Evolutionary conservation across 2,329 filamentous ascomycete genomes (phyloP), one percentile per base, ranked within the genome.

Genomic region (Paracoccidioides lutzii): DNA sequence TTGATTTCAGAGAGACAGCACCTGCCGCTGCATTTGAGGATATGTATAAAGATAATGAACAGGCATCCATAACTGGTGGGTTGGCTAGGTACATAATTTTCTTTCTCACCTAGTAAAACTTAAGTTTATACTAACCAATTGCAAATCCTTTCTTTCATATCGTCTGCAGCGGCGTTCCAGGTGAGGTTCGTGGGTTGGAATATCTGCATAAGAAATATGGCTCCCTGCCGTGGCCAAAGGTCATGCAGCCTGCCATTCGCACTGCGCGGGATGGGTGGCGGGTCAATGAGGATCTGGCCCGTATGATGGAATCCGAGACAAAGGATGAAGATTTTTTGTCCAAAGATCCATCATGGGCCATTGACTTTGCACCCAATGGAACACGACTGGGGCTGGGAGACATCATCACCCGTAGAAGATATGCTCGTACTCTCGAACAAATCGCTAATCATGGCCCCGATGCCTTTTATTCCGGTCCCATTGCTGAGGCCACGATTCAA

Each of bases 1-100:
- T 97, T 62, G 91, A 97, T 71, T 97, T 95, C 66, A 79, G 91
- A 49, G 91, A 97, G 69, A 82, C 85, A 0, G 91, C 91, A 0
- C 91, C 91, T 0, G 86, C 84, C 0, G 87, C 88, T 0, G 87
- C 90, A 0, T 83, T 78, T 60, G 77, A 90, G 69, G 81, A 94
- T 64, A 97, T 97, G 91, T 97, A 85, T 69, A 77, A 81, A 57
- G 82, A 82, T 55, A 85, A 93, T 60, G 75, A 78, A 0, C 69
- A 77, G 1, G 82, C 79, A 1, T 90, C 87, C 55, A 74, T 91
- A 1, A 75, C 75, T 33, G 87, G 88, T 2, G 90, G 89, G 0
- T 72, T 95, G 37, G 84, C 87, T 54, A 78, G 75, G 75, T 51
- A 37, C 9, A 37, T 7, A 3, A 6, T 37, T 1, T 45, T 32